phyloP scores from a whole-genome alignment of 2,329 filamentous ascomycete species.

The Fusarium abutilonis region DNA sequence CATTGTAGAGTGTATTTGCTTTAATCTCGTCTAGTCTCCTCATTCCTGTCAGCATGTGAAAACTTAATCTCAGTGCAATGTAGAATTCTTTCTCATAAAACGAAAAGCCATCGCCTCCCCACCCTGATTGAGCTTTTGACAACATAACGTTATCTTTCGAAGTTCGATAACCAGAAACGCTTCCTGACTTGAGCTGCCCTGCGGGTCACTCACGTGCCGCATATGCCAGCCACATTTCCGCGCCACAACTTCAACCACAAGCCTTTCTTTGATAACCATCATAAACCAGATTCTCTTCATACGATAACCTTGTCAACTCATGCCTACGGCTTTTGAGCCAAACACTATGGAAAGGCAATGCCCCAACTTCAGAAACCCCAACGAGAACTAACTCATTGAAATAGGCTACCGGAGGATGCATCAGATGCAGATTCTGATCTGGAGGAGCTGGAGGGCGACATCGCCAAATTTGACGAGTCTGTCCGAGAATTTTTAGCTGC shows the following conservation, averaged over 20 bases:
- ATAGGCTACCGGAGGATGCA: slow-evolving; percentile 35
- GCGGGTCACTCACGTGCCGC: slow-evolving; percentile 1
- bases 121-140: too few species aligned
- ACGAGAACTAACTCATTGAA: slow-evolving; percentile 11
- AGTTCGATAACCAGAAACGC: too few species aligned
- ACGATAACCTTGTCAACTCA: neutral
- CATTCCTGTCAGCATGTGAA: neutral
- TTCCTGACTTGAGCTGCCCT: too few species aligned
- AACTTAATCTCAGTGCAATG: too few species aligned
- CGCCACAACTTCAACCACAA: slow-evolving; percentile 7
- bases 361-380: neutral
- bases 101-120: too few species aligned
- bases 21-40: neutral
- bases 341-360: slow-evolving; percentile 15
- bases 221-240: neutral
- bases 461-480: slow-evolving; percentile 55
- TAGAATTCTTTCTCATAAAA: too few species aligned
- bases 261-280: too few species aligned
- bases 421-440: slow-evolving; percentile 58
- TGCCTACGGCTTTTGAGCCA: neutral
- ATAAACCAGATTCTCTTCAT: neutral
- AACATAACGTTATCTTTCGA: too few species aligned
- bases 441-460: slow-evolving; percentile 57
- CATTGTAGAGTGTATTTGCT: neutral
- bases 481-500: slow-evolving; percentile 54